phyloP scores from a whole-genome alignment of 1,284 basidiomycete species.

The Sporisorium graminicola region DNA sequence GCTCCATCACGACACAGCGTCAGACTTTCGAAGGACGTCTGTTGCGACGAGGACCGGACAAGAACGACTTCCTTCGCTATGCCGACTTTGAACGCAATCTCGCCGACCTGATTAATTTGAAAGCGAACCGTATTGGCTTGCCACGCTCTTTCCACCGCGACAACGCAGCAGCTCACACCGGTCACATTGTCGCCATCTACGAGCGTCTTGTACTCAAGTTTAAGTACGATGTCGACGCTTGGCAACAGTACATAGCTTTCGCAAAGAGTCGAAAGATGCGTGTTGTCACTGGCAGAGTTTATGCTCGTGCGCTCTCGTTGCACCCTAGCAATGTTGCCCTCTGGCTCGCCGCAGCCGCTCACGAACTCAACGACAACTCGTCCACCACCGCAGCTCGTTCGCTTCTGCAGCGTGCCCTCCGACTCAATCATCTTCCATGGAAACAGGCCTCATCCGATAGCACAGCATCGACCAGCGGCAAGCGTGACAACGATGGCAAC shows the following conservation, averaged over 20 bases:
- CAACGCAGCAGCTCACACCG: conserved; percentile 69
- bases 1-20: conserved; percentile 86
- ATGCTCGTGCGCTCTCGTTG: conserved; percentile 81
- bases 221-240: conserved; percentile 85
- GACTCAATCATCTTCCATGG: conserved; percentile 70
- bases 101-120: conserved; percentile 50
- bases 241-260: conserved; percentile 88
- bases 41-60: conserved; percentile 84
- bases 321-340: conserved; percentile 84
- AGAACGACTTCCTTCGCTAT: conserved; percentile 90
- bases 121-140: conserved; percentile 46
- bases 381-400: conserved; percentile 82
- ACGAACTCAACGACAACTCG: conserved; percentile 83
- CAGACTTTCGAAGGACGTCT: conserved; percentile 86
- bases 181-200: conserved; percentile 87
- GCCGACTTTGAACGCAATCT: conserved; percentile 86
- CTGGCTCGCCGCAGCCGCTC: conserved; percentile 86
- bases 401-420: conserved; percentile 85
- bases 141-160: conserved; percentile 53
- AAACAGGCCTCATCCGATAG: conserved; percentile 1
- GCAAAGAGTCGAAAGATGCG: conserved; percentile 84
- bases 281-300: conserved; percentile 78
- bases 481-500: conserved; percentile 18
- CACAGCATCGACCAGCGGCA: conserved; percentile 4
- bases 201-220: conserved; percentile 90